A percentile compares a stretch with the other conserved stretches of the same genome.
phyloP scores from a whole-genome alignment of 441 rosid genomes.

The Pelargonium fulgidum region DNA sequence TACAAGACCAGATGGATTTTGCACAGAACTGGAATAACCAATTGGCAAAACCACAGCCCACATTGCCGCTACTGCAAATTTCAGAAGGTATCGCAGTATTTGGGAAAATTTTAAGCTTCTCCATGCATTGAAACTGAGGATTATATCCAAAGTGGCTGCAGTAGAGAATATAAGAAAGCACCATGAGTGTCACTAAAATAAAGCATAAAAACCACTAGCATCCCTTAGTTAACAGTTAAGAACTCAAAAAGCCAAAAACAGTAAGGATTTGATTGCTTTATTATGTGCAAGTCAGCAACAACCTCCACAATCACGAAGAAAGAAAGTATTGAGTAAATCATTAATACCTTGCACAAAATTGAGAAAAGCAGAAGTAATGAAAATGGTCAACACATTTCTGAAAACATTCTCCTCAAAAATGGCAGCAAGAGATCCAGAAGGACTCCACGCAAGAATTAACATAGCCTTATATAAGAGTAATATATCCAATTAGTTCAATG shows the following conservation, averaged over 20 bases:
- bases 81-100: constrained; percentile 69
- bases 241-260: no score
- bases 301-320: not conserved
- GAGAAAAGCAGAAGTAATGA: constrained; percentile 83
- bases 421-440: constrained; percentile 62
- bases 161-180: constrained; percentile 15
- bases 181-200: not conserved
- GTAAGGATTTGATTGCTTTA: no score
- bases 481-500: constrained; percentile 18
- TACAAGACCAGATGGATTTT: constrained; percentile 66
- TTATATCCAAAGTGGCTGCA: constrained; percentile 77
- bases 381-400: constrained; percentile 67
- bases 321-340: not conserved
- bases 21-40: constrained; percentile 66
- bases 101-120: constrained; percentile 73
- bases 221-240: no score
- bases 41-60: constrained; percentile 88
- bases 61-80: constrained; percentile 67
- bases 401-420: constrained; percentile 54
- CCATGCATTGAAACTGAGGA: constrained; percentile 90
- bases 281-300: not conserved
- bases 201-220: no score
- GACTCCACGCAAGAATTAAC: constrained; percentile 87
- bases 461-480: constrained; percentile 58
- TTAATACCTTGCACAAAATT: constrained; percentile 73